Evolutionary conservation across 495 filamentous ascomycete genomes (phyloP), one percentile per base, ranked within the genome.

Genomic region (Aspergillus panamensis): DNA sequence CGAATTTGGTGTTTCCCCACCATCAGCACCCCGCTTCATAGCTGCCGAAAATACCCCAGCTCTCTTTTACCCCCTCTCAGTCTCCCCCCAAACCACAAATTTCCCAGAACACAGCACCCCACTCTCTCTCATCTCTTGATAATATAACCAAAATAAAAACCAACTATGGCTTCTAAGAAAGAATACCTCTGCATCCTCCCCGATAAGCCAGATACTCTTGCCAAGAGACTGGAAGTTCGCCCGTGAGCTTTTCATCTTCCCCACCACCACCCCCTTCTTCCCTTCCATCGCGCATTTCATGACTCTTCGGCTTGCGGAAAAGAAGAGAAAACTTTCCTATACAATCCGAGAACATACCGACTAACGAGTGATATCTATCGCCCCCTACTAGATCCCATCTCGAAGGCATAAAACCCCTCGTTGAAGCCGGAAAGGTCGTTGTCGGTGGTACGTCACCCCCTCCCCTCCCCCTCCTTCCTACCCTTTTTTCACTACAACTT

Each of bases 171-270:
- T 10, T 66, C 74, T 53, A 86, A 87, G 72, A 76, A 80, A 55
- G 92, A 97, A 72, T 97, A 87, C 85, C 80, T 97, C 9, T 87
- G 91, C 62, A 85, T 96, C 53, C 61, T 93, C 14, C 92, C 91
- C 14, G 93, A 97, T 72, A 80, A 85, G 60, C 79, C 79, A 0
- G 87, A 82, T 5, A 79, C 73, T n/a, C 69, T 87, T 62, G 74
- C 79, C 49, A 88, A 87, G 76, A 72, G 92, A 32, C 68, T 95
- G 37, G 82, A 86, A 64, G 84, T 91, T 48, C 80, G 92, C 50
- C 74, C 79, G 89, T 94, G 71, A 69, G 88, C 76, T 31, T 33
- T 48, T 30, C n/a, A 48, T n/a, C 30, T 35, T 7, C 33, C 31
- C n/a, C n/a, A n/a, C 35, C 6, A 20, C 20, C 30, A 37, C 32